These are phyloP conservation scores for Lactarius sp. DNA, from an alignment of 768 basidiomycete species.

Conservation along the genomic window DNA sequence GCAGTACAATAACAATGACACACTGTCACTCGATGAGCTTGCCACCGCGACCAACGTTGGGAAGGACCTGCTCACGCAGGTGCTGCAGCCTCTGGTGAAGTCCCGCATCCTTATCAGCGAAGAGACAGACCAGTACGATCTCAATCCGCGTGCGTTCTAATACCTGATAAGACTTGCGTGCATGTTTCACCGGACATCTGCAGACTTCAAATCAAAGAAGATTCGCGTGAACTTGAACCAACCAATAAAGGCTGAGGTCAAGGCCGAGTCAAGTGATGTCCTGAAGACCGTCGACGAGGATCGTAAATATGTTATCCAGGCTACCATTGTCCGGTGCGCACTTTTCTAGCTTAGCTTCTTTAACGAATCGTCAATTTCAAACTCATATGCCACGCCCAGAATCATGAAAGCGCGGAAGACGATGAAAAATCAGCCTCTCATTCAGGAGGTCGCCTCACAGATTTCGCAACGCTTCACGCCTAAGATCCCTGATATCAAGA, in stretches of 20 bases:
- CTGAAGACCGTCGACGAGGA: conserved; percentile 96
- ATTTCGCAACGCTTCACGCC: conserved; percentile 86
- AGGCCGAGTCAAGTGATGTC: conserved; percentile 84
- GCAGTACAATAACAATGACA: conserved; percentile 91
- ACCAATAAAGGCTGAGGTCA: conserved; percentile 92
- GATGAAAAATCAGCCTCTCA: conserved; percentile 89
- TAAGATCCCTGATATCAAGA: conserved; percentile 95
- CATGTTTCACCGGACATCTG: background rate
- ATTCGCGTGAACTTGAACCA: conserved; percentile 87
- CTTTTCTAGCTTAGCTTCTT: conserved; percentile 12
- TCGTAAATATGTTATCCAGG: conserved; percentile 93
- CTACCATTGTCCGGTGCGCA: conserved; percentile 77
- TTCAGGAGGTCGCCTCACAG: conserved; percentile 87
- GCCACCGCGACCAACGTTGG: conserved; percentile 71
- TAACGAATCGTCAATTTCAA: conserved; percentile 7
- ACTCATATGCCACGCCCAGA: conserved; percentile 36
- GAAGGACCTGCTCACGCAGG: conserved; percentile 74
- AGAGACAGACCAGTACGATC: conserved; percentile 83
- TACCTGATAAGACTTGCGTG: background rate
- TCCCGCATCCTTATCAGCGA: conserved; percentile 87
- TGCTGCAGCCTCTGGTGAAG: conserved; percentile 59
- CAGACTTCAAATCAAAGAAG: conserved; percentile 91
- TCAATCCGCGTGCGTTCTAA: conserved; percentile 64
- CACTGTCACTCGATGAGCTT: conserved; percentile 76
- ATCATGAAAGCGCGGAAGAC: conserved; percentile 96